Evolutionary conservation across 2,329 filamentous ascomycete genomes (phyloP).

Genomic region (Phaeosphaeria sp.): DNA sequence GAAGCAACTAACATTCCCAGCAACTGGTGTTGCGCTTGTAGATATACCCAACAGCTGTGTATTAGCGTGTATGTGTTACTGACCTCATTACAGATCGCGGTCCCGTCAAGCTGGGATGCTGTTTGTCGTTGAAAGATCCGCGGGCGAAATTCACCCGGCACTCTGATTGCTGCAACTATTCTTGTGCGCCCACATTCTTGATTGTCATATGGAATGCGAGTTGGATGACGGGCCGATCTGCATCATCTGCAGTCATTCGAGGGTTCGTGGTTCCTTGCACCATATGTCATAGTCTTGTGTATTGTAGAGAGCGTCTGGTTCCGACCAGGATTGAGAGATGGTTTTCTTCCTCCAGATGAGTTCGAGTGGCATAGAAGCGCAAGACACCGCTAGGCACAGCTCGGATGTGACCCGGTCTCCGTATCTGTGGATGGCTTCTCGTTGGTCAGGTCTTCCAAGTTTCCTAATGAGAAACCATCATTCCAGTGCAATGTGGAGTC

Average conservation of each 20-base stretch:
- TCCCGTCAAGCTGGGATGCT: background rate
- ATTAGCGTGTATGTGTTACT: slow-evolving; percentile 4
- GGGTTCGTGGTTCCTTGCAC: background rate
- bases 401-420: background rate
- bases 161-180: background rate
- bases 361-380: background rate
- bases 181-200: slow-evolving; percentile 3
- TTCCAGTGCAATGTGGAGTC: background rate
- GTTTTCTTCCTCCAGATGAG: background rate
- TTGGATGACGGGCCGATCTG: background rate
- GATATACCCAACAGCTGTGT: slow-evolving; percentile 6
- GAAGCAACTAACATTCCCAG: slow-evolving; percentile 7
- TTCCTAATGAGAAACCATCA: background rate
- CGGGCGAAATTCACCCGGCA: background rate
- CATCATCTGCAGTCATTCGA: background rate
- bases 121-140: background rate
- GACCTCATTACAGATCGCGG: background rate
- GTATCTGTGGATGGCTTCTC: background rate
- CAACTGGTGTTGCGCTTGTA: slow-evolving; percentile 3
- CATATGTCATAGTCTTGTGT: background rate
- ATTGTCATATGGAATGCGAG: slow-evolving; percentile 1
- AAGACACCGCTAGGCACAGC: background rate
- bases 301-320: background rate
- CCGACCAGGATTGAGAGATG: background rate
- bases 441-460: background rate